These are phyloP conservation scores for Phaeosphaeriaceae sp. DNA, from an alignment of 2,329 filamentous ascomycete genomes.

Conservation along the genomic window DNA sequence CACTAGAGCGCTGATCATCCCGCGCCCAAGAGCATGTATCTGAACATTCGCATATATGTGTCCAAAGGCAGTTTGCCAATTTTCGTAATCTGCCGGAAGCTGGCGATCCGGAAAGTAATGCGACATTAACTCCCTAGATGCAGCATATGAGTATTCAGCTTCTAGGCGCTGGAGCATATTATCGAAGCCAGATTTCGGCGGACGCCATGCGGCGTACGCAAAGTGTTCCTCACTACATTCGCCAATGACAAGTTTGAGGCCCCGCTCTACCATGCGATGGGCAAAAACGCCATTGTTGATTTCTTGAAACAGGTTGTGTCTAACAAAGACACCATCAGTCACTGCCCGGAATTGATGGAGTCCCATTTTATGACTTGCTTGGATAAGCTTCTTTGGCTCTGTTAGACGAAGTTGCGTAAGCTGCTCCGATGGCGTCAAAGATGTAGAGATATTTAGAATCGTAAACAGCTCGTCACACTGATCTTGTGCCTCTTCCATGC, in stretches of 20 bases:
- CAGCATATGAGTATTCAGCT: constrained; percentile 59
- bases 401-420: constrained; percentile 53
- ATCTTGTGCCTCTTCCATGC: constrained; percentile 52
- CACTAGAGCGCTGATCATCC: constrained; percentile 55
- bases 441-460: constrained; percentile 52
- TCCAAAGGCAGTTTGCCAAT: constrained; percentile 62
- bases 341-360: constrained; percentile 63
- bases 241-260: constrained; percentile 59
- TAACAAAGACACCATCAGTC: constrained; percentile 58
- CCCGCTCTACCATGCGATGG: constrained; percentile 50
- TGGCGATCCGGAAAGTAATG: constrained; percentile 52
- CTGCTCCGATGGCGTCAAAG: constrained; percentile 52
- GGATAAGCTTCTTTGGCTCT: constrained; percentile 50
- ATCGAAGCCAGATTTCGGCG: constrained; percentile 51
- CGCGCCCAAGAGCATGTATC: constrained; percentile 60
- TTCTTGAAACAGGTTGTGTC: constrained; percentile 50
- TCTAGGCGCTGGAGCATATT: constrained; percentile 55
- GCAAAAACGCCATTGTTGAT: constrained; percentile 60
- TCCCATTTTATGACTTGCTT: constrained; percentile 51
- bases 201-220: constrained; percentile 59
- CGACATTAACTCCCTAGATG: constrained; percentile 53
- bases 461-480: constrained; percentile 61
- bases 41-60: constrained; percentile 64
- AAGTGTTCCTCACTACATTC: constrained; percentile 62
- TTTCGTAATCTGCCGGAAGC: constrained; percentile 48